phyloP scores from a whole-genome alignment of 2,329 filamentous ascomycete genomes.

The Pseudopyrenochaeta lycopersici region DNA sequence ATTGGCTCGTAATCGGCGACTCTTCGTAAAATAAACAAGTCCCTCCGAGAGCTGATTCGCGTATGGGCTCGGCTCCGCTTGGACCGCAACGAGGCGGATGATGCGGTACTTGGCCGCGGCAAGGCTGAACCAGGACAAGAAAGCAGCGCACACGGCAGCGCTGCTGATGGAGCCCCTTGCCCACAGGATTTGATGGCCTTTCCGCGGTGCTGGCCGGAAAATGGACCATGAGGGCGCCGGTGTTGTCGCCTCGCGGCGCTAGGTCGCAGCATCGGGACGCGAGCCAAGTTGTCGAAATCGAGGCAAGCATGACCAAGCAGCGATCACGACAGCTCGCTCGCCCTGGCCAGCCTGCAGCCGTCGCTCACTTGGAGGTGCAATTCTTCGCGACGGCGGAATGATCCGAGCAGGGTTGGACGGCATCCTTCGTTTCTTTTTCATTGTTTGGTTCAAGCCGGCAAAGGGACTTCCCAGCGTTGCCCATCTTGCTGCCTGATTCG shows the following conservation, averaged over 20 bases:
- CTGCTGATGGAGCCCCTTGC: constrained; percentile 24
- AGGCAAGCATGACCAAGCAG: constrained; percentile 36
- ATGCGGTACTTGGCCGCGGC: constrained; percentile 34
- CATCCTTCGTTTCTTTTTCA: constrained; percentile 43
- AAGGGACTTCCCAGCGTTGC: constrained; percentile 32
- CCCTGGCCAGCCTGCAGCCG: constrained; percentile 23
- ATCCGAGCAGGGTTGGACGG: constrained; percentile 44
- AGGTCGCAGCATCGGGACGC: constrained; percentile 13
- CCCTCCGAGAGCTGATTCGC: constrained; percentile 38
- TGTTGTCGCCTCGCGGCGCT: constrained; percentile 3
- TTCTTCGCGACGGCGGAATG: constrained; percentile 32
- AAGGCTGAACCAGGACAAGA: constrained; percentile 35
- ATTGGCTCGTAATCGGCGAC: constrained; percentile 37
- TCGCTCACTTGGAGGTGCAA: constrained; percentile 33
- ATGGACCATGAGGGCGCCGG: constrained; percentile 8
- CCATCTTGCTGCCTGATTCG: constrained; percentile 40
- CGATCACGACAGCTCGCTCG: constrained; percentile 28
- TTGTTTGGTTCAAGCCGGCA: constrained; percentile 36
- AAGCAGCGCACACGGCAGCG: constrained; percentile 13
- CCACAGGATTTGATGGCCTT: constrained; percentile 7
- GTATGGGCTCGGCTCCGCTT: constrained; percentile 32
- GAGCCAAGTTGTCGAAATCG: constrained; percentile 23
- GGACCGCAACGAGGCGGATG: constrained; percentile 37
- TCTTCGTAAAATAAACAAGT: constrained; percentile 38
- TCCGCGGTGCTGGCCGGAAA: constrained; percentile 12